phyloP scores from a whole-genome alignment of 1,139 yeast species.

The Tardiomyces depauwii region DNA sequence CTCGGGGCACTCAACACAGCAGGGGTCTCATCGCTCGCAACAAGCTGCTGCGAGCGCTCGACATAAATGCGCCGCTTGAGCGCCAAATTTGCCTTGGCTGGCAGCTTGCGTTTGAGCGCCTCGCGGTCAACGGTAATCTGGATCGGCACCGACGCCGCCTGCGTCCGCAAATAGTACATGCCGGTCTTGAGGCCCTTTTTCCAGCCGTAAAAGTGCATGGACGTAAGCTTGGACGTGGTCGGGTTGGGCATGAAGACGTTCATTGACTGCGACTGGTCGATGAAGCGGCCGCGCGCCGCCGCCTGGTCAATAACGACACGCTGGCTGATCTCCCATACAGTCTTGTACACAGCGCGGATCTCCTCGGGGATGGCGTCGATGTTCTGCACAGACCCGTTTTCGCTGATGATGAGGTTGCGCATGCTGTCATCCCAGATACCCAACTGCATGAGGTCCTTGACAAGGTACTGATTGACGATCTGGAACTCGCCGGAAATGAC shows the following conservation, averaged over 20 bases:
- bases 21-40: not conserved
- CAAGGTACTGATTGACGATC: conserved; percentile 59
- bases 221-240: conserved; percentile 68
- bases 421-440: conserved; percentile 60
- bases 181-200: conserved; percentile 83
- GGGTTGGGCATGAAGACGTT: conserved; percentile 66
- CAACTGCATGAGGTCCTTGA: conserved; percentile 56
- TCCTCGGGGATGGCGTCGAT: conserved; percentile 57
- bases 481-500: conserved; percentile 75
- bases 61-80: not conserved
- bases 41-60: not conserved
- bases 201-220: conserved; percentile 92
- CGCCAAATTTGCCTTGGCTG: not conserved
- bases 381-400: conserved; percentile 68
- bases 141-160: conserved; percentile 84
- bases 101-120: conserved; percentile 19
- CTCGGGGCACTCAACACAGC: not conserved
- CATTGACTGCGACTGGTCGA: conserved; percentile 83
- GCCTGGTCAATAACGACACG: conserved; percentile 71
- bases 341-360: conserved; percentile 57
- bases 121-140: conserved; percentile 61
- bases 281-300: conserved; percentile 76
- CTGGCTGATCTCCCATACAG: conserved; percentile 91
- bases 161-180: conserved; percentile 80
- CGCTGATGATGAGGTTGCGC: conserved; percentile 56